These are phyloP conservation scores for Botryotinia convoluta DNA, from an alignment of 2,329 filamentous ascomycete species.

Conservation along the genomic window DNA sequence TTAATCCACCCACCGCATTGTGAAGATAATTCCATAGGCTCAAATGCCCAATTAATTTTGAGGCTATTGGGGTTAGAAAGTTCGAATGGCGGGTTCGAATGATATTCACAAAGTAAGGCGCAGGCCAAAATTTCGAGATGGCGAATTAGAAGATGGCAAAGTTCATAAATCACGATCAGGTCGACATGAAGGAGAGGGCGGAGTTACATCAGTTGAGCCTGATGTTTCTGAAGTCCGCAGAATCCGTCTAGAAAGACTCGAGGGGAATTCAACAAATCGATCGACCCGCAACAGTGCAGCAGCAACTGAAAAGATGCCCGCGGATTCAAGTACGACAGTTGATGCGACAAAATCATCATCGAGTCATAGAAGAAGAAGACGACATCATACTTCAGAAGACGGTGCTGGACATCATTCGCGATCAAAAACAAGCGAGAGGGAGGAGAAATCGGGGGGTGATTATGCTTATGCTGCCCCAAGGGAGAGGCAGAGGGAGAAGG, in stretches of 20 bases:
- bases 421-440: slow-evolving; percentile 17
- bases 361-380: slow-evolving; percentile 29
- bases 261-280: slow-evolving; percentile 22
- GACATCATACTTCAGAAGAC: slow-evolving; percentile 23
- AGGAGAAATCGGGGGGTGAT: slow-evolving; percentile 23
- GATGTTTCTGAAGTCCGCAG: slow-evolving; percentile 31
- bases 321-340: slow-evolving; percentile 32
- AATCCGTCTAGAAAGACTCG: slow-evolving; percentile 34
- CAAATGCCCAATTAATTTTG: slow-evolving; percentile 6
- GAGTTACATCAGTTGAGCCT: slow-evolving; percentile 26
- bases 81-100: slow-evolving; percentile 13
- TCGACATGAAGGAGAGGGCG: slow-evolving; percentile 15
- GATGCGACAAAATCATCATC: slow-evolving; percentile 26
- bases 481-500: slow-evolving; percentile 8
- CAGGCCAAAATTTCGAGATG: slow-evolving; percentile 24
- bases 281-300: slow-evolving; percentile 24
- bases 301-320: slow-evolving; percentile 26
- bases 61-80: not conserved
- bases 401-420: slow-evolving; percentile 28
- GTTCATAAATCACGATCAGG: slow-evolving; percentile 24
- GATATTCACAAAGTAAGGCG: slow-evolving; percentile 25
- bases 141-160: slow-evolving; percentile 31
- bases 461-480: slow-evolving; percentile 30
- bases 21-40: slow-evolving; percentile 2
- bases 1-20: not conserved